Conservation (phyloP, 495 filamentous ascomycete species). For the Penicillium goetzii region DNA sequence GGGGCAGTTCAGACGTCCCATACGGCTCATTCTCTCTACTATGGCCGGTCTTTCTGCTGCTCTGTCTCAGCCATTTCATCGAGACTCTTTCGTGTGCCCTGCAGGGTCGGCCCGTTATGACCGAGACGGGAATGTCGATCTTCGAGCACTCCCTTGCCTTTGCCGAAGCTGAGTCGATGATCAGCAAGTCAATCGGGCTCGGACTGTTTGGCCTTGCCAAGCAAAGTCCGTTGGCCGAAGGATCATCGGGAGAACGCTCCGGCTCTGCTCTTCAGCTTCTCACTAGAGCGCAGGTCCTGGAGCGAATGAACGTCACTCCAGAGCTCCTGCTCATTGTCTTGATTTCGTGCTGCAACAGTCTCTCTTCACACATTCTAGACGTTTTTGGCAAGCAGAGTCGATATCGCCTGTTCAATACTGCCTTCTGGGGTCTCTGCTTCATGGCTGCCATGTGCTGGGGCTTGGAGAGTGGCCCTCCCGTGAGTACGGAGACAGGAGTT, state of each 20-base stretch:
- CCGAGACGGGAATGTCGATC: slow-evolving; percentile 94
- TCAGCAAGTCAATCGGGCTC: slow-evolving; percentile 74
- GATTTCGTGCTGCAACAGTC: slow-evolving; percentile 85
- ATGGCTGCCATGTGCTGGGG: slow-evolving; percentile 80
- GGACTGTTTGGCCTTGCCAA: slow-evolving; percentile 61
- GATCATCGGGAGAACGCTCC: slow-evolving; percentile 24
- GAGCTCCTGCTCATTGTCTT: slow-evolving; percentile 85
- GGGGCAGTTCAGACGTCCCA: slow-evolving; percentile 49
- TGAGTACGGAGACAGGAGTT: slow-evolving; percentile 49
- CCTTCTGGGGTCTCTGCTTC: slow-evolving; percentile 86
- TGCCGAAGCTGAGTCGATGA: slow-evolving; percentile 88
- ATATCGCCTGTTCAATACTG: slow-evolving; percentile 81
- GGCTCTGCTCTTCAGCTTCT: slow-evolving; percentile 43
- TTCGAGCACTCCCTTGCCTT: slow-evolving; percentile 97
- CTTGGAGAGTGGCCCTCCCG: slow-evolving; percentile 59
- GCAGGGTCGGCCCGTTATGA: slow-evolving; percentile 76
- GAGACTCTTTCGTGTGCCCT: slow-evolving; percentile 86
- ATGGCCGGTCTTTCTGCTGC: slow-evolving; percentile 83
- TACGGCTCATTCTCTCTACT: slow-evolving; percentile 78
- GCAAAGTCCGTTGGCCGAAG: slow-evolving; percentile 34
- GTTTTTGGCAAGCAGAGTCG: slow-evolving; percentile 76
- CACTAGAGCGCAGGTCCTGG: slow-evolving; percentile 50
- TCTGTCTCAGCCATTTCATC: slow-evolving; percentile 85
- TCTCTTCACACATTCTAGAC: slow-evolving; percentile 82
- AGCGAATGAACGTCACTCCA: slow-evolving; percentile 77